These are phyloP conservation scores for Globisporangium viniferum DNA, from an alignment of 352 stramenopile genomes.

Conservation along the genomic window DNA sequence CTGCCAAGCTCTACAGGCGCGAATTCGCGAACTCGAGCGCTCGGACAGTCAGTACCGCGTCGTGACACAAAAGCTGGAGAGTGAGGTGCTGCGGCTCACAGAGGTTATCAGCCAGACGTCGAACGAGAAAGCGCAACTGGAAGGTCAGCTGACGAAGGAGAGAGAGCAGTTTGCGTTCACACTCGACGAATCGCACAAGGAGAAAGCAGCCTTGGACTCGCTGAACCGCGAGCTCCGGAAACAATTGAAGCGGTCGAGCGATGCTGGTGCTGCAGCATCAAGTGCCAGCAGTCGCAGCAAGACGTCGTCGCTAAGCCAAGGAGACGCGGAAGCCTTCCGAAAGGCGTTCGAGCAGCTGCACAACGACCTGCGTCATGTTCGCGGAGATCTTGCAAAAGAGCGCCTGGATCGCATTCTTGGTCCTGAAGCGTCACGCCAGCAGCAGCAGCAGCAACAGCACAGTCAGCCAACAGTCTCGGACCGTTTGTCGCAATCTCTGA, in stretches of 20 bases:
- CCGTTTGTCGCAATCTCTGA: slow-evolving; percentile 32
- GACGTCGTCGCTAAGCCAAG: slow-evolving; percentile 34
- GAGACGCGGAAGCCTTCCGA: slow-evolving; percentile 57
- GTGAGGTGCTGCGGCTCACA: slow-evolving; percentile 57
- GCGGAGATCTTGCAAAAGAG: slow-evolving; percentile 53
- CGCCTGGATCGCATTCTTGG: slow-evolving; percentile 53
- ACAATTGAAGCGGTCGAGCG: slow-evolving; percentile 68
- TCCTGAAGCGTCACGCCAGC: slow-evolving; percentile 10
- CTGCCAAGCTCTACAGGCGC: slow-evolving; percentile 57
- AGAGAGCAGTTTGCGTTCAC: slow-evolving; percentile 71
- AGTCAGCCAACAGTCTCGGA: slow-evolving; percentile 15
- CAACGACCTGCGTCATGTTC: slow-evolving; percentile 44
- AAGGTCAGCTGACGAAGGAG: slow-evolving; percentile 58
- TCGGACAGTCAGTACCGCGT: slow-evolving; percentile 74
- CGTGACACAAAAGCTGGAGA: slow-evolving; percentile 77
- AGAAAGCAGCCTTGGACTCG: slow-evolving; percentile 66
- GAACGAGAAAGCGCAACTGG: slow-evolving; percentile 47
- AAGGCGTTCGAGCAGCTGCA: slow-evolving; percentile 58
- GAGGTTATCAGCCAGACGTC: slow-evolving; percentile 30
- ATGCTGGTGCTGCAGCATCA: slow-evolving; percentile 25
- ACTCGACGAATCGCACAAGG: slow-evolving; percentile 81
- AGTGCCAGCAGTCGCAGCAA: slow-evolving; percentile 16
- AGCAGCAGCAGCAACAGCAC: background rate
- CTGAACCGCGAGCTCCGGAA: slow-evolving; percentile 78
- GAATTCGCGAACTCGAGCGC: slow-evolving; percentile 73